These are phyloP conservation scores for Colletotrichum karsti DNA, from an alignment of 2,329 filamentous ascomycete genomes.

Conservation along the genomic window DNA sequence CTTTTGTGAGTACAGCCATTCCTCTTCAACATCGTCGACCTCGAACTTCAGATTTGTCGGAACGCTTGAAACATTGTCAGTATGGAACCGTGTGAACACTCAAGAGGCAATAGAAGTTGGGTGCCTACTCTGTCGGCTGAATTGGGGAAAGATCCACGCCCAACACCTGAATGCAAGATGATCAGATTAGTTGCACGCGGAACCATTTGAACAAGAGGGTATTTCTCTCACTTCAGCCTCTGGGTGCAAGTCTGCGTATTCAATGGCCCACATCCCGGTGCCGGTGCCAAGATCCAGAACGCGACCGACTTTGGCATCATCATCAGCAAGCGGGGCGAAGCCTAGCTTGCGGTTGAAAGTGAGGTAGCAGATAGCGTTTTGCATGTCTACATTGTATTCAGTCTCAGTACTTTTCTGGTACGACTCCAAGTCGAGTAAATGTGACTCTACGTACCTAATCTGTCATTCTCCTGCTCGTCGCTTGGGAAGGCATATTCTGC, in stretches of 20 bases:
- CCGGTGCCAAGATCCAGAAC: slow-evolving; percentile 35
- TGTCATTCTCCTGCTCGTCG: not conserved
- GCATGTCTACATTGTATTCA: not conserved
- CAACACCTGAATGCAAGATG: slow-evolving; percentile 33
- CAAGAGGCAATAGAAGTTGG: slow-evolving; percentile 17
- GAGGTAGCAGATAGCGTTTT: not conserved
- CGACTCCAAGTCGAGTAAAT: slow-evolving; percentile 35
- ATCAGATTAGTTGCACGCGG: not conserved
- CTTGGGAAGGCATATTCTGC: not conserved
- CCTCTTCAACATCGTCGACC: slow-evolving; percentile 44
- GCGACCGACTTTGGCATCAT: not conserved
- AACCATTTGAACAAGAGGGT: no score
- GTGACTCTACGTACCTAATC: slow-evolving; percentile 28
- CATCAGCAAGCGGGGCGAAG: slow-evolving; percentile 32
- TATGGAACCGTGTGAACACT: slow-evolving; percentile 31
- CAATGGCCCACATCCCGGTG: slow-evolving; percentile 34
- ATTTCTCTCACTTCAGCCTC: not conserved
- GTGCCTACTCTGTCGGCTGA: slow-evolving; percentile 45
- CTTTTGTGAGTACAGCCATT: slow-evolving; percentile 43
- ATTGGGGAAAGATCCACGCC: slow-evolving; percentile 49
- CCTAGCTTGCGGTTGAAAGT: not conserved
- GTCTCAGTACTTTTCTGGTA: no score
- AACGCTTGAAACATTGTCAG: slow-evolving; percentile 39
- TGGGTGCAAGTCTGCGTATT: slow-evolving; percentile 39
- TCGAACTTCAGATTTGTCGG: slow-evolving; percentile 47